Evolutionary conservation across 768 basidiomycete genomes (phyloP).

Genomic region (Auricularia heimuer): DNA sequence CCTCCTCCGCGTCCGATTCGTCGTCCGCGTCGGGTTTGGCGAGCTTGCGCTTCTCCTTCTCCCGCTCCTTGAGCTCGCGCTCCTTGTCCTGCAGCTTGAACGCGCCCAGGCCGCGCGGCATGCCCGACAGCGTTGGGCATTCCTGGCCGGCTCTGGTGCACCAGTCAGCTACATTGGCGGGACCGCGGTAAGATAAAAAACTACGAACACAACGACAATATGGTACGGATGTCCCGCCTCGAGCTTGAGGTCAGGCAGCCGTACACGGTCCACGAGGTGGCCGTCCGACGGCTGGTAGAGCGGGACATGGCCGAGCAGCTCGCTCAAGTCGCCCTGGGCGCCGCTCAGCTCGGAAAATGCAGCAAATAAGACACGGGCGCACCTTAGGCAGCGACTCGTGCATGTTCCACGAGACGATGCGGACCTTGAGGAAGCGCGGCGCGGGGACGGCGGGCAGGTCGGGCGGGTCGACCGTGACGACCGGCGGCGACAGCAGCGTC

Average conservation of each 20-base stretch:
- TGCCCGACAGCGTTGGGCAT: slow-evolving; percentile 72
- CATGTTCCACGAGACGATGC: slow-evolving; percentile 79
- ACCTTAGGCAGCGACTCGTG: slow-evolving; percentile 74
- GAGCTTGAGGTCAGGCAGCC: slow-evolving; percentile 38
- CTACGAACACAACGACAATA: slow-evolving; percentile 61
- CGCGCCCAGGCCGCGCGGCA: not conserved
- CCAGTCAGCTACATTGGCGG: not conserved
- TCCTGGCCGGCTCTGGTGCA: slow-evolving; percentile 56
- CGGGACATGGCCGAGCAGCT: slow-evolving; percentile 56
- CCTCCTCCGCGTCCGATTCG: not conserved
- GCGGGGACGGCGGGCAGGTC: slow-evolving; percentile 17
- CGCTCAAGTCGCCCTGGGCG: slow-evolving; percentile 57
- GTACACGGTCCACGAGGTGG: slow-evolving; percentile 14
- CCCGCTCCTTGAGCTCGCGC: slow-evolving; percentile 10
- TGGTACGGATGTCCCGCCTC: slow-evolving; percentile 63
- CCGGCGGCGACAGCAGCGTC: slow-evolving; percentile 15
- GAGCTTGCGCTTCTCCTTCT: slow-evolving; percentile 33
- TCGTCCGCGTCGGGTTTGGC: slow-evolving; percentile 17
- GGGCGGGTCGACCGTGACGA: slow-evolving; percentile 17
- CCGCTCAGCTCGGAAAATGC: slow-evolving; percentile 3
- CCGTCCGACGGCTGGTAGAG: slow-evolving; percentile 23
- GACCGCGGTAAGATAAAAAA: too few relatives aligned
- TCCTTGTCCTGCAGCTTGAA: slow-evolving; percentile 35
- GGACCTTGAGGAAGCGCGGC: slow-evolving; percentile 44
- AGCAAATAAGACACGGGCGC: not conserved